Conservation (phyloP, 176 grass and related monocot species). For the Oryza rufipogon region DNA sequence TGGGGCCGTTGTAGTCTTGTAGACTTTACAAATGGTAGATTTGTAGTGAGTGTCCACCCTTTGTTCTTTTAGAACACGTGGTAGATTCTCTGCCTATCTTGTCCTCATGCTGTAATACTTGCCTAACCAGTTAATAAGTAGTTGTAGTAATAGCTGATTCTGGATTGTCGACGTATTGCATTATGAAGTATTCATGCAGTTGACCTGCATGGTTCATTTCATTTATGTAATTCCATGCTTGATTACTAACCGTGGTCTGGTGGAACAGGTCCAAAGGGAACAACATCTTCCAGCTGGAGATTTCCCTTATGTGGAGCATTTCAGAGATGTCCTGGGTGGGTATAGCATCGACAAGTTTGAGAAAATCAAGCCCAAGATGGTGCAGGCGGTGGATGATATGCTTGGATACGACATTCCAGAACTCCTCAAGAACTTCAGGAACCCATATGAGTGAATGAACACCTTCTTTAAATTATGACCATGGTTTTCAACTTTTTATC, state of each 20-base stretch:
- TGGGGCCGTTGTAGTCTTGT: constrained; percentile 11
- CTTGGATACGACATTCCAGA: constrained; percentile 93
- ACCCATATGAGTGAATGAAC: constrained; percentile 70
- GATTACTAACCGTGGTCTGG: background rate
- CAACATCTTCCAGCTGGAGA: constrained; percentile 79
- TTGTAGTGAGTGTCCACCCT: background rate
- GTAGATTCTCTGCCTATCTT: background rate
- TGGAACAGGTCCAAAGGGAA: constrained; percentile 82
- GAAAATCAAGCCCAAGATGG: constrained; percentile 97
- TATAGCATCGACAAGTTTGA: constrained; percentile 96
- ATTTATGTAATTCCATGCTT: constrained; percentile 6
- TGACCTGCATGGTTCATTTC: background rate
- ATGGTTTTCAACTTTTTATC: constrained; percentile 22
- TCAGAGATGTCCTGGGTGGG: constrained; percentile 74
- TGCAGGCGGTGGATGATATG: constrained; percentile 92
- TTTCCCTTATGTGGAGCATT: constrained; percentile 89
- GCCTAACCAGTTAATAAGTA: background rate
- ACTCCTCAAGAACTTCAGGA: constrained; percentile 84
- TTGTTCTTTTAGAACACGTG: background rate
- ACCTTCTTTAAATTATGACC: background rate
- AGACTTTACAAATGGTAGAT: background rate
- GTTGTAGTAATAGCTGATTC: background rate
- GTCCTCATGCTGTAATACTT: background rate
- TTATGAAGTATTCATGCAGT: constrained; percentile 12
- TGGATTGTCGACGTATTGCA: background rate